phyloP scores from a whole-genome alignment of 306 rosid species.

The Delonix regia region DNA sequence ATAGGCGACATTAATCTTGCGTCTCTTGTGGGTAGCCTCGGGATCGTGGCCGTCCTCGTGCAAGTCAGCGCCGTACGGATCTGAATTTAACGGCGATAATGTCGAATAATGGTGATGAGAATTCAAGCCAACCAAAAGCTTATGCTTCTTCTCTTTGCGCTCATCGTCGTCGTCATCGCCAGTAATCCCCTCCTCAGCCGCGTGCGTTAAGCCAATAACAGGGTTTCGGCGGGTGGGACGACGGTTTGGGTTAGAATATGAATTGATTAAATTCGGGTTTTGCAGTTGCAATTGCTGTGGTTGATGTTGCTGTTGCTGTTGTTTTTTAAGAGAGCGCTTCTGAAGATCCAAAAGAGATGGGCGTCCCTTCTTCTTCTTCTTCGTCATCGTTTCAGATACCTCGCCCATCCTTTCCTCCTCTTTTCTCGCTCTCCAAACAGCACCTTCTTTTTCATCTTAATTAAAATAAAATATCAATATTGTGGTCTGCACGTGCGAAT shows the following conservation, averaged over 20 bases:
- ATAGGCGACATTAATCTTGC: slow-evolving; percentile 48
- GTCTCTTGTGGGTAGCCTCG: slow-evolving; percentile 54
- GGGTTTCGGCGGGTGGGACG: slow-evolving; percentile 39
- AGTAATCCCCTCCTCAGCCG: slow-evolving; percentile 28
- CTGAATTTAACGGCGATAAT: slow-evolving; percentile 47
- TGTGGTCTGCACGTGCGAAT: neutral
- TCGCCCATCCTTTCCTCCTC: slow-evolving; percentile 70
- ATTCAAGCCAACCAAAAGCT: slow-evolving; percentile 66
- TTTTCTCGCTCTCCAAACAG: slow-evolving; percentile 53
- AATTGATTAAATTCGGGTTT: slow-evolving; percentile 44
- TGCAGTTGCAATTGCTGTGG: slow-evolving; percentile 28
- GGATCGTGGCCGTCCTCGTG: slow-evolving; percentile 52
- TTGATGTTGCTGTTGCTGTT: slow-evolving; percentile 55
- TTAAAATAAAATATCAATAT: neutral
- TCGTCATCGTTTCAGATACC: slow-evolving; percentile 64
- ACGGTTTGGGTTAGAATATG: slow-evolving; percentile 41
- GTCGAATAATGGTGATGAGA: slow-evolving; percentile 51
- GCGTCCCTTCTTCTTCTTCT: slow-evolving; percentile 94
- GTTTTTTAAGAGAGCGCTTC: slow-evolving; percentile 75
- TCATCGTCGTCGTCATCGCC: slow-evolving; percentile 64
- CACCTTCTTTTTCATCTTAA: neutral
- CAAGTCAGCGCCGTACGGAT: slow-evolving; percentile 38
- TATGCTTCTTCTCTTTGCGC: slow-evolving; percentile 80
- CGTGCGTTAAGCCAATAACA: neutral
- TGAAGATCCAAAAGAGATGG: slow-evolving; percentile 98